Evolutionary conservation across 495 filamentous ascomycete genomes (phyloP), one percentile per base, ranked within the genome.

Genomic region (Cladorrhinum samala): DNA sequence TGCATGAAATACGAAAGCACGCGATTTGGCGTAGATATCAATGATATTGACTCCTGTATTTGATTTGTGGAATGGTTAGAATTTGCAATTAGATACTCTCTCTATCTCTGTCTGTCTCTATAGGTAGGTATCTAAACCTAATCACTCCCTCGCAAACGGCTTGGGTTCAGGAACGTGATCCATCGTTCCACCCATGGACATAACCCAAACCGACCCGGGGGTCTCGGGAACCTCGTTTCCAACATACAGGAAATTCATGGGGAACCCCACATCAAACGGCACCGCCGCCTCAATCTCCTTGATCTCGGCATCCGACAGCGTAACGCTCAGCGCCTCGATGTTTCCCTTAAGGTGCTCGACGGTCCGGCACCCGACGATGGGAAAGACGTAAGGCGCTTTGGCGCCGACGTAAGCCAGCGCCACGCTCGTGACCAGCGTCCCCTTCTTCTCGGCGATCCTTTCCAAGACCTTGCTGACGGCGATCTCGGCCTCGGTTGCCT

Each of bases 321-420:
- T 64, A 25, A 88, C 70, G 0, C 52, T 67, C 43, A 89, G 62
- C 0, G 79, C 81, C 56, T 81, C 69, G 47, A 87, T 82, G 45
- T 87, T 89, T 40, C 75, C 76, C 51, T 78, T 71, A 18, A 88
- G 62, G 59, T 89, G 82, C 60, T 82, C 78, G 44, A 86, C 62
- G 63, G 82, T 87, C 9, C 83, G 66, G 2, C 81, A 75, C 11
- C 79, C 79, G 25, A 79, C 66, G 24, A 82, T 74, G 13, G 77
- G 79, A 55, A 75, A 80, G 37, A 73, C 67, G 30, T 61, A 42
- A 9, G 76, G 75, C 14, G 71, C 61, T 55, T 83, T 83, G 41
- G 68, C 61, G 50, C 76, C 63, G 7, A 81, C 68, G 55, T 83
- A 84, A 2, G 80, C 81, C 13, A 83, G 60, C 0, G 80, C 81